These are phyloP conservation scores for Podosphaera aphanis DNA, from an alignment of 2,329 filamentous ascomycete genomes.

Conservation along the genomic window DNA sequence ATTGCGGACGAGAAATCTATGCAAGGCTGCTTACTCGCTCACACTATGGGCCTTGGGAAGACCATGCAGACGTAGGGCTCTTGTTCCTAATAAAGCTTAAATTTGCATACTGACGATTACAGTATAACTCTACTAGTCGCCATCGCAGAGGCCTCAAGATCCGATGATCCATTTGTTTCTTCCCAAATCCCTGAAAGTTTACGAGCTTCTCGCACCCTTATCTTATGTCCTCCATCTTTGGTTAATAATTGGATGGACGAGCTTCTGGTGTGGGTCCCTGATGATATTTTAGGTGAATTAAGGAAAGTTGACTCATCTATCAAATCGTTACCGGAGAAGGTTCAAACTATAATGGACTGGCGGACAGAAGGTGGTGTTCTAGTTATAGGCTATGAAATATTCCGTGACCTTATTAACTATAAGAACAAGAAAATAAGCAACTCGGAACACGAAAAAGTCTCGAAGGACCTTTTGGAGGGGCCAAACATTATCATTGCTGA, in stretches of 20 bases:
- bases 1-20: slow-evolving; percentile 22
- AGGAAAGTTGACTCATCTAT: slow-evolving; percentile 27
- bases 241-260: slow-evolving; percentile 72
- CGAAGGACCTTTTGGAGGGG: slow-evolving; percentile 28
- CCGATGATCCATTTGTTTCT: slow-evolving; percentile 28
- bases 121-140: slow-evolving; percentile 57
- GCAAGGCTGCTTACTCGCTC: slow-evolving; percentile 62
- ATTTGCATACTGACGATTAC: neutral
- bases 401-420: slow-evolving; percentile 24
- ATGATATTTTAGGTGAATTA: slow-evolving; percentile 28
- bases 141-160: slow-evolving; percentile 41
- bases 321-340: slow-evolving; percentile 17
- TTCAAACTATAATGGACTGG: slow-evolving; percentile 32
- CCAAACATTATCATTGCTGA: slow-evolving; percentile 62
- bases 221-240: slow-evolving; percentile 54
- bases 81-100: neutral
- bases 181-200: slow-evolving; percentile 47
- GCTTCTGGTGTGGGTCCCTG: slow-evolving; percentile 42
- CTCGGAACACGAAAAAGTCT: slow-evolving; percentile 19
- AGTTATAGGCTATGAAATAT: slow-evolving; percentile 52
- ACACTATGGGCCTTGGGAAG: slow-evolving; percentile 83
- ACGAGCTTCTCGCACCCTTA: slow-evolving; percentile 36
- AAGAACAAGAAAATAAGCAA: slow-evolving; percentile 13
- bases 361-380: slow-evolving; percentile 42
- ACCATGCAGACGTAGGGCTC: slow-evolving; percentile 36